Evolutionary conservation across 257 asterid species (phyloP).

Genomic region (Solanum etuberosum): DNA sequence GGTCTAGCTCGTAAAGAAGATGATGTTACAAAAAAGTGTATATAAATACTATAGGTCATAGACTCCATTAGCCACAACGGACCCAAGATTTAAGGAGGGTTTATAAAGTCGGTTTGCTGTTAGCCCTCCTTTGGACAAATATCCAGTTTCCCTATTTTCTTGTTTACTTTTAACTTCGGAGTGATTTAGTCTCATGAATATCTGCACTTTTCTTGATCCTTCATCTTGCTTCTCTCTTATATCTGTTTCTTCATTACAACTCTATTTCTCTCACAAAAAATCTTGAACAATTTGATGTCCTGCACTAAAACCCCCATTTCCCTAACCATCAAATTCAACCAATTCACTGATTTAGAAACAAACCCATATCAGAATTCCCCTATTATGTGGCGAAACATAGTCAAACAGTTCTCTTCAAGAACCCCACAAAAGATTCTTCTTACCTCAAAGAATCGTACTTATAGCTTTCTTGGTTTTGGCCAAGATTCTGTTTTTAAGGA

Average conservation of each 20-base stretch:
- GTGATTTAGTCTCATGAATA: background rate
- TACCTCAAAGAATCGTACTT: conserved; percentile 16
- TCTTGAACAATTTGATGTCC: conserved; percentile 43
- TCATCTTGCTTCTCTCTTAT: background rate
- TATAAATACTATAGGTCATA: background rate
- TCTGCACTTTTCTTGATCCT: background rate
- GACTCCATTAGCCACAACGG: background rate
- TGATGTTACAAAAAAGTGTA: background rate
- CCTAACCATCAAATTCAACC: conserved; percentile 15
- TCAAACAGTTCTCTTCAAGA: conserved; percentile 31
- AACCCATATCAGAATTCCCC: conserved; percentile 23
- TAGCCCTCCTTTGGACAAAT: background rate
- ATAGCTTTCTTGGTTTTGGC: conserved; percentile 28
- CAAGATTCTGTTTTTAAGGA: conserved; percentile 18
- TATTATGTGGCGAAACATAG: conserved; percentile 66
- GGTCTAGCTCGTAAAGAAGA: background rate
- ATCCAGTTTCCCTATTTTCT: background rate
- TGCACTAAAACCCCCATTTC: conserved; percentile 28
- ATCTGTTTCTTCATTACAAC: background rate
- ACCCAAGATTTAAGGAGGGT: conserved; percentile 58
- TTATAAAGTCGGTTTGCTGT: conserved; percentile 17
- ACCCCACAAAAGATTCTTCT: conserved; percentile 8
- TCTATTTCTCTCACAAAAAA: background rate
- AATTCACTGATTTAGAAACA: conserved; percentile 7
- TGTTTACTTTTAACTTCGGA: background rate